These are phyloP conservation scores for Plasmodium yoelii DNA, from an alignment of 169 alveolate genomes.

Conservation along the genomic window DNA sequence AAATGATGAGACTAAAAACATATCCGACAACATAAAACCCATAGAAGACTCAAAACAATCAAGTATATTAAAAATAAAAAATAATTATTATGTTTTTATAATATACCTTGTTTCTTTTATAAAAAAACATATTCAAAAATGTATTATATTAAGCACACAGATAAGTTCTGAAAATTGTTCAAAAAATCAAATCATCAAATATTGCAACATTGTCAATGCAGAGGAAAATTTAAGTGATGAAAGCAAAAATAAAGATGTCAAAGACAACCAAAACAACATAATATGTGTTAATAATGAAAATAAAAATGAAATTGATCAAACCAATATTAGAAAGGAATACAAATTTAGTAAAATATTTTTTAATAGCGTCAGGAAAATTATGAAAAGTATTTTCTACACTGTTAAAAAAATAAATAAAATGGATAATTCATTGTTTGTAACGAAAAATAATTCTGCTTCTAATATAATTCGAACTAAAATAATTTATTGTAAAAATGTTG, in stretches of 20 bases:
- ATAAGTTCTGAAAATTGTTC: not conserved
- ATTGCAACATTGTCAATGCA: no score
- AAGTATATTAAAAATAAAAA: not conserved
- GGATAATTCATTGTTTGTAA: conserved; percentile 15
- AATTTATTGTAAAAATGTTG: conserved; percentile 3
- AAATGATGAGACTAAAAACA: no score
- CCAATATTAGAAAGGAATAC: not conserved
- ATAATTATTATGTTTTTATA: conserved; percentile 32
- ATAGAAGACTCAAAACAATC: not conserved
- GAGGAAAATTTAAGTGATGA: no score
- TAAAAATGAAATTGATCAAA: no score
- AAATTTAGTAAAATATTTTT: conserved; percentile 30
- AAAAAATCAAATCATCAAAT: not conserved
- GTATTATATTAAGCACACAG: conserved; percentile 7
- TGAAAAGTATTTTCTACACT: conserved; percentile 42
- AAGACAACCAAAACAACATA: no score
- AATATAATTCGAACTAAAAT: conserved; percentile 34
- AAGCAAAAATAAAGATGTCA: no score
- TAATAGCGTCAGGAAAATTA: conserved; percentile 32
- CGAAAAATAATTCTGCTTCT: conserved; percentile 16
- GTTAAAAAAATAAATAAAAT: conserved; percentile 38
- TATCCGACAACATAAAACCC: not conserved
- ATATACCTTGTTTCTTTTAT: conserved; percentile 34
- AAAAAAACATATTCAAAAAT: conserved; percentile 39
- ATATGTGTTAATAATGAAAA: no score